Base-by-base conservation (phyloP, 192 early-diverging fungal genomes). In the Radiomyces spectabilis region DNA sequence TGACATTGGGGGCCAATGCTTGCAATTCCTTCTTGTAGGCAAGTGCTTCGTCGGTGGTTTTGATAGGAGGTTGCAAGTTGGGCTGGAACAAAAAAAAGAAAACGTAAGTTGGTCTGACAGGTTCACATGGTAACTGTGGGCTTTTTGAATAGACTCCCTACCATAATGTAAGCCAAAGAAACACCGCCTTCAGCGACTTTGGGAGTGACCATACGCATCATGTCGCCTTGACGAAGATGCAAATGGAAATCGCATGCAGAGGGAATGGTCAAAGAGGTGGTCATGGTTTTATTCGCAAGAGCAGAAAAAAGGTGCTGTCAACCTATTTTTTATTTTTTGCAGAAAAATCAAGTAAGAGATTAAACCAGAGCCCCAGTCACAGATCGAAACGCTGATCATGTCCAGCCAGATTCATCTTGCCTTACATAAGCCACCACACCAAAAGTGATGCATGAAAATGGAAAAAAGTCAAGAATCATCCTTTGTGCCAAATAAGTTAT, bases 141-240 rank as follows among this genome's bases (percentile, higher is more conserved):
- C 44, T 25, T 43, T 13, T 21, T 19, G 10, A 34, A 53, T 1
- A 7, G 13, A 56, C 12, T 6, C 35, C 41, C 19, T 77, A 92
- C 89, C 94, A 99, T 99, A 35, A 96, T 88, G 45, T 91, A 91
- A 16, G 86, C 93, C 12, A 89, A 82, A 25, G 81, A 77, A 42
- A 94, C 81, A 35, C 96, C 94, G 39, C 88, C 87, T 53, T 78
- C 73, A 41, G 72, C 63, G 13, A 99, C 76, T 41, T 78, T 71
- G 15, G 92, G 91, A n/a, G 90, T 89, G 9, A 97, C 88, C 55
- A 82, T 82, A 22, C 78, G 66, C 91, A 96, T 96, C 69, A 99
- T 83, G 27, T 78, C 83, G 43, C 86, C 94, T 66, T 95, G 93
- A 26, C 96, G 85, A 51, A 96, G 72, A 56, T 98, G 96, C 51